Percentiles rank a stretch among this genome's conserved stretches.
These are phyloP conservation scores for Albatrellus sp. DNA, from an alignment of 1,284 basidiomycete species.

Conservation along the genomic window DNA sequence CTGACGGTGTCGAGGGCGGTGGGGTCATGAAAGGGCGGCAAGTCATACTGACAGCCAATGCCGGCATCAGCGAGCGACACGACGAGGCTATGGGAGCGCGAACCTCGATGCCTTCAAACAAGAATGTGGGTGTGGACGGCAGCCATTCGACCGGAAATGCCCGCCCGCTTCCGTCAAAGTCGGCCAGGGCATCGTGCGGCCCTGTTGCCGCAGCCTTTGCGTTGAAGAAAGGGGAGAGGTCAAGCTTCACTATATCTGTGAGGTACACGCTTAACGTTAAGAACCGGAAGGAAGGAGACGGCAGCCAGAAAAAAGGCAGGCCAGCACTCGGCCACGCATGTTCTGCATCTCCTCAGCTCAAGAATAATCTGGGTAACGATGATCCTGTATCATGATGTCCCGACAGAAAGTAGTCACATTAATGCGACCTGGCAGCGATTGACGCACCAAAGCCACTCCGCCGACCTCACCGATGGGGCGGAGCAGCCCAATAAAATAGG, in stretches of 20 bases:
- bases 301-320: neutral
- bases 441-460: no score
- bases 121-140: slow-evolving; percentile 6
- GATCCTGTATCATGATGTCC: no score
- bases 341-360: neutral
- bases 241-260: slow-evolving; percentile 5
- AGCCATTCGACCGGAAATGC: slow-evolving; percentile 11
- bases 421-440: no score
- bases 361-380: no score
- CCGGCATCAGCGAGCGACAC: neutral
- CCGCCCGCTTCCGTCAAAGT: slow-evolving; percentile 11
- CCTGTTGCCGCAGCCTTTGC: slow-evolving; percentile 11
- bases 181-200: slow-evolving; percentile 7
- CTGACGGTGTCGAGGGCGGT: slow-evolving; percentile 9
- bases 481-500: no score
- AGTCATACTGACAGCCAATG: slow-evolving; percentile 6
- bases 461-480: no score
- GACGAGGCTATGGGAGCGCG: neutral
- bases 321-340: neutral
- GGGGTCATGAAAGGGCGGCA: slow-evolving; percentile 11
- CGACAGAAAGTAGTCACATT: no score
- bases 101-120: slow-evolving; percentile 11
- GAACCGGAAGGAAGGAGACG: neutral
- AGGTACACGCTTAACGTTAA: neutral
- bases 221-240: slow-evolving; percentile 9